Base-by-base conservation (phyloP, 2,329 filamentous ascomycete genomes). In the Exophiala phaeomuriformis region DNA sequence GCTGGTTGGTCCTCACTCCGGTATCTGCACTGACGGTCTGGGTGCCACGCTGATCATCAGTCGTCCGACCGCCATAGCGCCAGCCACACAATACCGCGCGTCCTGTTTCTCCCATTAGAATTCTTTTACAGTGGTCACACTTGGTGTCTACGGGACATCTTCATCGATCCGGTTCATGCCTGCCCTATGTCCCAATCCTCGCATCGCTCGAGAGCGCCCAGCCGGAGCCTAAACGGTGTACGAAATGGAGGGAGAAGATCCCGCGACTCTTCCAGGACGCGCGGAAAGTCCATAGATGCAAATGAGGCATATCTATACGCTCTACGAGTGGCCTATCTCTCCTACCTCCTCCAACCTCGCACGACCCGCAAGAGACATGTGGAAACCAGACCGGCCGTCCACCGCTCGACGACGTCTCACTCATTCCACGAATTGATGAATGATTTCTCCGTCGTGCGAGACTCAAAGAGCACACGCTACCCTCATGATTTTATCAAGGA, bases 301-400 rank as follows among this genome's bases (percentile, higher is more conserved):
- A 86, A 94, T 64, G 89, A 96, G 71, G 90, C 89, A 67, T 95
- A 94, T 73, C 86, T 84, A 59, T 95, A 89, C 72, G 90, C 90
- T 64, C 82, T 98, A 51, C 86, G 93, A 58, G 84, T 88, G 62
- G 91, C 91, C 63, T 96, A 89, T 71, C 85, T 98, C 54, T 80
- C 91, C 70, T 94, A 98, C 71, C 83, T 97, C 42, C 80, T 98
- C 49, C 90, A 95, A 68, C 91, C 93, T 59, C 87, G 90, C 66
- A 81, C 88, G 65, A 93, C 91, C 72, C 83, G 89, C 66, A 87
- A 91, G 66, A 89, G 95, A 73, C 94, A 90, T 78, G 83, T 93
- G 40, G 53, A 61, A 30, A 73, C 84, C 47, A 83, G 82, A 63
- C 79, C 82, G 57, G 74, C 79, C 5, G 69, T 78, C 41, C 82